These are phyloP conservation scores for Aureobasidium sp. DNA, from an alignment of 2,329 filamentous ascomycete genomes.

Conservation along the genomic window DNA sequence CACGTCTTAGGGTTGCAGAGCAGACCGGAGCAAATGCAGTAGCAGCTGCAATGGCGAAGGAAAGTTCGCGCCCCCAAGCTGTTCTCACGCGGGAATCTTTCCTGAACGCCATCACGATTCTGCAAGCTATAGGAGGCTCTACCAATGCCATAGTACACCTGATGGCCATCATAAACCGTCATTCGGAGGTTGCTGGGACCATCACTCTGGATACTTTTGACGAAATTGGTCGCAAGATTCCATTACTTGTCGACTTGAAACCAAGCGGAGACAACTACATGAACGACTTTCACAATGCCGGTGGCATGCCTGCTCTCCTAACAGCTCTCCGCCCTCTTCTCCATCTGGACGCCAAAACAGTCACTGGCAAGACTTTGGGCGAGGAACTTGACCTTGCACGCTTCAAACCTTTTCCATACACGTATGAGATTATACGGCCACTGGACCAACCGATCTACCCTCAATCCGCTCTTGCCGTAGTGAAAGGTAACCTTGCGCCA, in stretches of 20 bases:
- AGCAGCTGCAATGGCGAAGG: slow-evolving; percentile 31
- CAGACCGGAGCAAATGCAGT: slow-evolving; percentile 47
- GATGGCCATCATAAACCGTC: slow-evolving; percentile 43
- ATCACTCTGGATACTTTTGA: slow-evolving; percentile 43
- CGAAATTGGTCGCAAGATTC: slow-evolving; percentile 42
- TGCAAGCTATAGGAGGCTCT: slow-evolving; percentile 40
- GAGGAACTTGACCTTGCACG: slow-evolving; percentile 38
- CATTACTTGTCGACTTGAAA: slow-evolving; percentile 46
- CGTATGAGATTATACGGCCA: slow-evolving; percentile 38
- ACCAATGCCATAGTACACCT: slow-evolving; percentile 41
- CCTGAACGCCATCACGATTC: slow-evolving; percentile 40
- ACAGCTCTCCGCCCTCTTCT: slow-evolving; percentile 42
- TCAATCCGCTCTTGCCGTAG: slow-evolving; percentile 39
- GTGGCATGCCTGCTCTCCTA: slow-evolving; percentile 44
- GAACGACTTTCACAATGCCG: slow-evolving; percentile 49
- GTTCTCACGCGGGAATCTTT: slow-evolving; percentile 43
- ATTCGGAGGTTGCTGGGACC: slow-evolving; percentile 40
- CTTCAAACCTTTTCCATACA: slow-evolving; percentile 37
- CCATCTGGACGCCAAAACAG: slow-evolving; percentile 40
- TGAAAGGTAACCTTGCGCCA: slow-evolving; percentile 44
- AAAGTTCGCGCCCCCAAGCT: slow-evolving; percentile 34
- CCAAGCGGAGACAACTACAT: slow-evolving; percentile 46
- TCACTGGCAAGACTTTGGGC: slow-evolving; percentile 43
- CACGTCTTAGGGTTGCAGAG: slow-evolving; percentile 47
- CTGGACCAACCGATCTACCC: slow-evolving; percentile 41